Percentiles rank a stretch among this genome's conserved stretches.
Evolutionary conservation across 345 rosid species (phyloP).

Genomic region (Xanthoceras sorbifolium): DNA sequence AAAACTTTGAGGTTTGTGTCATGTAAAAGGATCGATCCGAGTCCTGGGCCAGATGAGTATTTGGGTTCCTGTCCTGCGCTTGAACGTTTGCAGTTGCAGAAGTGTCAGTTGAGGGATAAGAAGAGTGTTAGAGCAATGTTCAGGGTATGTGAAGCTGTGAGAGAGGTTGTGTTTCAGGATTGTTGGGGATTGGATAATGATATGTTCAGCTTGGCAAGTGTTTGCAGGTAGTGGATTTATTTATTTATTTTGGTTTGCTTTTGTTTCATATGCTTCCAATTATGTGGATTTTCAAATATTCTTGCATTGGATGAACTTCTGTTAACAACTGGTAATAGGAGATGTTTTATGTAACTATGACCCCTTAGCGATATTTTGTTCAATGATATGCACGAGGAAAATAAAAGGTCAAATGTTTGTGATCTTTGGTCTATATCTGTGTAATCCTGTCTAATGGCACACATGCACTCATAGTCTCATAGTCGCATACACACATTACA

Average conservation of each 20-base stretch:
- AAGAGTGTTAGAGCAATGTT: conserved; percentile 62
- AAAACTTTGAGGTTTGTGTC: conserved; percentile 76
- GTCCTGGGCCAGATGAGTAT: conserved; percentile 69
- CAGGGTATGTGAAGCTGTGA: conserved; percentile 63
- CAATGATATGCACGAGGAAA: background rate
- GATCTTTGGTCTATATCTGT: conserved; percentile 2
- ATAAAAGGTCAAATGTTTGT: background rate
- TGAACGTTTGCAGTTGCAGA: conserved; percentile 74
- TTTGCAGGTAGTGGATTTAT: conserved; percentile 62
- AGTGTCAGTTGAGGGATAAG: conserved; percentile 77
- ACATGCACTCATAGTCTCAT: background rate
- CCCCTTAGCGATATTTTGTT: background rate
- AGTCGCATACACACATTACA: background rate
- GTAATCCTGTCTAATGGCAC: background rate
- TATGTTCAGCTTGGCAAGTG: conserved; percentile 52
- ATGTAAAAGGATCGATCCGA: conserved; percentile 69
- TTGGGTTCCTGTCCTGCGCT: conserved; percentile 77
- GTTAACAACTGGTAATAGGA: background rate
- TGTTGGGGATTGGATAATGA: conserved; percentile 96
- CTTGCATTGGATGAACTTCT: conserved; percentile 1
- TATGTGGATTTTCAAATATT: background rate
- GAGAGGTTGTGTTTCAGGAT: conserved; percentile 72
- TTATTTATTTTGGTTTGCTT: background rate
- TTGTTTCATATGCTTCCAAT: conserved; percentile 7
- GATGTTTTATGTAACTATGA: background rate